phyloP scores from a whole-genome alignment of 208 protist genomes.

The Histomonas meleagridis region DNA sequence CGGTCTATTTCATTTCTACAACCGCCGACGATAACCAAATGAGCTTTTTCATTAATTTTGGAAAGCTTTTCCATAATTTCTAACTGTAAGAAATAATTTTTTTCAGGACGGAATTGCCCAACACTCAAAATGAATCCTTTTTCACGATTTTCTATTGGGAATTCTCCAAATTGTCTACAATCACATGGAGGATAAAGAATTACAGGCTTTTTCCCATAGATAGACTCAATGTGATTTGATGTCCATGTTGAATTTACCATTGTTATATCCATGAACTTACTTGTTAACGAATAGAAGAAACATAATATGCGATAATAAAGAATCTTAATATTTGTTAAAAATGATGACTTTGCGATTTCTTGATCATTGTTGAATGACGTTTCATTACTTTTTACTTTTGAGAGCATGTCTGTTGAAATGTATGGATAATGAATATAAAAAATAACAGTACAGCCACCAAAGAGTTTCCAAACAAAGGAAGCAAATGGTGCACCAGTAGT shows the following conservation, averaged over 20 bases:
- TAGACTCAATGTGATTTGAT: conserved; percentile 63
- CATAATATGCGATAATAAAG: not conserved
- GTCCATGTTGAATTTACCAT: conserved; percentile 92
- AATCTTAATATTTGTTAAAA: not conserved
- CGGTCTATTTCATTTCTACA: conserved; percentile 64
- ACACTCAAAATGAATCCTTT: conserved; percentile 52
- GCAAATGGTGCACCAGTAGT: conserved; percentile 18
- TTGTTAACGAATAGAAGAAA: not conserved
- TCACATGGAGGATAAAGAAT: conserved; percentile 78
- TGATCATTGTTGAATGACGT: not conserved
- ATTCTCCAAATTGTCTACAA: conserved; percentile 52
- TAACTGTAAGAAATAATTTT: conserved; percentile 84
- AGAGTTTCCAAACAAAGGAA: not conserved
- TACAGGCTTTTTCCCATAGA: conserved; percentile 59
- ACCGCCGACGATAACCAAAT: conserved; percentile 68
- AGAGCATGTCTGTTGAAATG: conserved; percentile 64
- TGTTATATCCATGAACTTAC: conserved; percentile 40
- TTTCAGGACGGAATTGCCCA: conserved; percentile 83
- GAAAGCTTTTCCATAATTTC: conserved; percentile 58
- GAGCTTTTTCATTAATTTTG: conserved; percentile 47
- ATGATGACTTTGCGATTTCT: not conserved
- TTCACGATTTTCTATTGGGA: conserved; percentile 41
- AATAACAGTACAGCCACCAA: conserved; percentile 56
- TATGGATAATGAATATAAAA: conserved; percentile 93
- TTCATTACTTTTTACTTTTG: not conserved